These are phyloP conservation scores for Botrytis squamosa DNA, from an alignment of 2,329 filamentous ascomycete genomes.

Conservation along the genomic window DNA sequence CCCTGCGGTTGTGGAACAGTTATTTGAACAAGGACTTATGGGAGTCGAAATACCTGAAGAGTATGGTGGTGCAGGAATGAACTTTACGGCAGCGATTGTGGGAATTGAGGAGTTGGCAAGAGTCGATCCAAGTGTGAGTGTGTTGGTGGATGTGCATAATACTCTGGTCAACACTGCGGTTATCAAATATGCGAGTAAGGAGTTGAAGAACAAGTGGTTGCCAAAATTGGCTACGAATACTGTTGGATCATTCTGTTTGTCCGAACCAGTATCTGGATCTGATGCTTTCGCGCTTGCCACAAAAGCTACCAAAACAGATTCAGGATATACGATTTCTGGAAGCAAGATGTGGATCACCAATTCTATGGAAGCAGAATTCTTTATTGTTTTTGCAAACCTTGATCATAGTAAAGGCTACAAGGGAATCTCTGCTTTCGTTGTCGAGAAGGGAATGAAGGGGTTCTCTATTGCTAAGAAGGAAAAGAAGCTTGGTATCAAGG, in stretches of 20 bases:
- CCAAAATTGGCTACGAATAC: slow-evolving; percentile 88
- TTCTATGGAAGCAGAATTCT: slow-evolving; percentile 87
- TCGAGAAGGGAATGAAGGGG: slow-evolving; percentile 84
- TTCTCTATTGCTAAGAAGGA: slow-evolving; percentile 99
- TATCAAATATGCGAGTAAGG: slow-evolving; percentile 75
- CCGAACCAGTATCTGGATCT: slow-evolving; percentile 87
- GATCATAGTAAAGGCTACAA: slow-evolving; percentile 92
- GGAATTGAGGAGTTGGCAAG: slow-evolving; percentile 95
- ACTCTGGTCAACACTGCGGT: slow-evolving; percentile 94
- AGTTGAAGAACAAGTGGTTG: slow-evolving; percentile 80
- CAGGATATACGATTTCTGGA: slow-evolving; percentile 84
- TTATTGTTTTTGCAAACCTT: slow-evolving; percentile 97
- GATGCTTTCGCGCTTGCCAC: slow-evolving; percentile 96
- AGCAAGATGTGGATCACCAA: slow-evolving; percentile 99
- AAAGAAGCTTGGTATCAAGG: slow-evolving; percentile 97
- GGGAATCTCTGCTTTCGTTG: slow-evolving; percentile 92
- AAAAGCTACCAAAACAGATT: slow-evolving; percentile 77
- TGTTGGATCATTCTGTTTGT: slow-evolving; percentile 89
- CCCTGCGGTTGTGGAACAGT: slow-evolving; percentile 77
- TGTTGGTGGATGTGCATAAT: slow-evolving; percentile 96
- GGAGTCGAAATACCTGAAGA: slow-evolving; percentile 96
- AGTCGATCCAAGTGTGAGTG: slow-evolving; percentile 91
- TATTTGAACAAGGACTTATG: slow-evolving; percentile 98
- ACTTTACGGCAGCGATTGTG: slow-evolving; percentile 94
- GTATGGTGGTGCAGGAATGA: slow-evolving; percentile 96